These are phyloP conservation scores for Boletus subparvulus DNA, from an alignment of 768 basidiomycete species.

Conservation along the genomic window DNA sequence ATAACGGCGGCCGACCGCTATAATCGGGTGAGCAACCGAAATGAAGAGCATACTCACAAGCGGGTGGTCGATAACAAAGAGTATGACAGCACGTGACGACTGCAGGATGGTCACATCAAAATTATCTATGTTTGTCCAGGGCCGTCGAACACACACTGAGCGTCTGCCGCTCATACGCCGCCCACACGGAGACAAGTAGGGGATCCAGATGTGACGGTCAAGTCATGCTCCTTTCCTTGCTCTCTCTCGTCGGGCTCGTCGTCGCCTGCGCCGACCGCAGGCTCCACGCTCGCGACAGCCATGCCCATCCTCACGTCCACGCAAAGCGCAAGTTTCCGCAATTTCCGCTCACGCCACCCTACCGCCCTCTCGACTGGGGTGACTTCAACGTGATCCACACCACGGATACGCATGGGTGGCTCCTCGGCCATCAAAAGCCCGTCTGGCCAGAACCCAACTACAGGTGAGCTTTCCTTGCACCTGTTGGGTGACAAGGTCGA, in stretches of 20 bases:
- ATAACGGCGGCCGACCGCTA: background rate
- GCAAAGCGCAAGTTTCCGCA: constrained; percentile 41
- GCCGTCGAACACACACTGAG: background rate
- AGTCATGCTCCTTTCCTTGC: constrained; percentile 17
- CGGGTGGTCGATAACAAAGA: background rate
- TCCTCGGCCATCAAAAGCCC: constrained; percentile 79
- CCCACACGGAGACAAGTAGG: constrained; percentile 5
- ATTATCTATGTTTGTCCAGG: background rate
- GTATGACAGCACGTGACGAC: background rate
- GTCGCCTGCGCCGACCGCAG: constrained; percentile 22
- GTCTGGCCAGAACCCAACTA: constrained; percentile 77
- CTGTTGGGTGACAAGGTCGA: background rate
- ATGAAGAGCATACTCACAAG: background rate
- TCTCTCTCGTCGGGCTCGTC: constrained; percentile 19
- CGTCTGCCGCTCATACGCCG: background rate
- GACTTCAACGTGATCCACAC: constrained; percentile 87
- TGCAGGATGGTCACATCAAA: too few species aligned
- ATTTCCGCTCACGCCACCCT: constrained; percentile 52
- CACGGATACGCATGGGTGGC: constrained; percentile 81
- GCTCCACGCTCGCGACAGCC: constrained; percentile 26
- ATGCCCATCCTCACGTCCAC: constrained; percentile 36
- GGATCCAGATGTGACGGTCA: background rate
- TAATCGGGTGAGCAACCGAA: background rate
- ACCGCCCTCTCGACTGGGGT: constrained; percentile 75
- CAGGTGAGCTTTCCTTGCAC: constrained; percentile 37